Base-by-base conservation (phyloP, 768 basidiomycete species). In the Tephrocybe sp. region DNA sequence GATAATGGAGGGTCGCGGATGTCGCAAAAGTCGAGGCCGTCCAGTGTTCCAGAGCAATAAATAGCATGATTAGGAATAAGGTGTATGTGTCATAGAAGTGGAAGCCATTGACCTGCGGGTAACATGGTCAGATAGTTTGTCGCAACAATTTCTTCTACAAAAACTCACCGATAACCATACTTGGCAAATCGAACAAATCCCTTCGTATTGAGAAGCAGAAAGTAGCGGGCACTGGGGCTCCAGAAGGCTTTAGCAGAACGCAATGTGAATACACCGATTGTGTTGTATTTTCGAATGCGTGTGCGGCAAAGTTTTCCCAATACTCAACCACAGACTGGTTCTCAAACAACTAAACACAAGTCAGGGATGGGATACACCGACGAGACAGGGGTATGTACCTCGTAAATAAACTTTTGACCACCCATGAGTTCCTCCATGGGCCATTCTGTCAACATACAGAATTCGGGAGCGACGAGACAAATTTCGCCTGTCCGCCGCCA, bases 401-500 rank as follows among this genome's bases (percentile, higher is more conserved):
- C 85, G 67, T 84, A 85, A 48, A 85, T 84, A 64, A 76, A 80
- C 61, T 80, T 82, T 66, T 78, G 77, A 39, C 71, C 73, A 20
- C 77, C 77, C 26, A 77, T 69, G 34, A 99, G 76, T 56, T 98
- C 93, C 55, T 90, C 87, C 68, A 87, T 77, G 8, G 83, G 82
- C 90, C 92, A 95, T 59, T 89, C 92, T 8, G 92, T 94, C 55
- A 99, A 74, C 79, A 92, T 87, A 66, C 88, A 91, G 64, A 99
- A 98, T 69, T 99, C 97, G 5, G 92, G 89, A 0, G 94, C 95
- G 41, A 94, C 97, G 40, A 97, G 84, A 63, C 93, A 95, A 20
- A 99, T 94, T 71, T 99, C 97, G 60, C 97, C 97, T 16, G 97
- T 99, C 45, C 97, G 80, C 39, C 97, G 85, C 96, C 96, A 99